Percentiles rank a stretch among this genome's conserved stretches.
Conservation (phyloP, 257 asterid species). For the Fraxinus cuspidata region DNA sequence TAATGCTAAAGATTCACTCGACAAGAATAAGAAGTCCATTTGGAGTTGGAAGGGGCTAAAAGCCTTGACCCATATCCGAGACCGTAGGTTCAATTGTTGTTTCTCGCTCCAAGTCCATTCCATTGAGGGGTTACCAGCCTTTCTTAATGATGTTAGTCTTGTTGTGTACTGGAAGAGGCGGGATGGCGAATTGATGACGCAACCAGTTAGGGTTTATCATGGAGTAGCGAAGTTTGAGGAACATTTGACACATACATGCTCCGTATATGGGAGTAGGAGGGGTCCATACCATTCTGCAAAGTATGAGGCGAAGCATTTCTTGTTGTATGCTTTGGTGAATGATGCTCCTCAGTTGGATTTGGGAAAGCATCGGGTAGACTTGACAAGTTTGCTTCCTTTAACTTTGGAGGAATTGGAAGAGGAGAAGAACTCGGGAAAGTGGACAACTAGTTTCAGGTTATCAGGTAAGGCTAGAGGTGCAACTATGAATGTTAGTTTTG, state of each 20-base stretch:
- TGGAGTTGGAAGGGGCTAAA: conserved; percentile 95
- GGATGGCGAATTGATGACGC: conserved; percentile 66
- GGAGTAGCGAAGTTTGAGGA: conserved; percentile 86
- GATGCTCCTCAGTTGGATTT: conserved; percentile 76
- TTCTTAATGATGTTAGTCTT: conserved; percentile 58
- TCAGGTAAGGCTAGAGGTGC: conserved; percentile 88
- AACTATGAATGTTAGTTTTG: conserved; percentile 74
- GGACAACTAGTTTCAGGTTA: conserved; percentile 91
- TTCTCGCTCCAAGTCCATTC: conserved; percentile 84
- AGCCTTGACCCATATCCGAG: conserved; percentile 67
- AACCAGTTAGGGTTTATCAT: conserved; percentile 52
- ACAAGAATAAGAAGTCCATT: conserved; percentile 70
- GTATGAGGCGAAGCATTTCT: conserved; percentile 79
- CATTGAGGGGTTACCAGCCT: conserved; percentile 63
- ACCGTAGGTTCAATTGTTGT: conserved; percentile 65
- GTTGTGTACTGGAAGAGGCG: conserved; percentile 87
- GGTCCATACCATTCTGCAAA: conserved; percentile 82
- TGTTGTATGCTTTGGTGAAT: conserved; percentile 64
- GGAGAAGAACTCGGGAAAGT: conserved; percentile 78
- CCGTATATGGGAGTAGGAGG: conserved; percentile 73
- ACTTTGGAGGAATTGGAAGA: conserved; percentile 86
- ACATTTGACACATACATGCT: conserved; percentile 65
- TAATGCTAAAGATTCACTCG: conserved; percentile 41
- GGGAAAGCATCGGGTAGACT: conserved; percentile 84
- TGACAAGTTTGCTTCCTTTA: conserved; percentile 89